These are phyloP conservation scores for Terana coerulea DNA, from an alignment of 768 basidiomycete species.

Conservation along the genomic window DNA sequence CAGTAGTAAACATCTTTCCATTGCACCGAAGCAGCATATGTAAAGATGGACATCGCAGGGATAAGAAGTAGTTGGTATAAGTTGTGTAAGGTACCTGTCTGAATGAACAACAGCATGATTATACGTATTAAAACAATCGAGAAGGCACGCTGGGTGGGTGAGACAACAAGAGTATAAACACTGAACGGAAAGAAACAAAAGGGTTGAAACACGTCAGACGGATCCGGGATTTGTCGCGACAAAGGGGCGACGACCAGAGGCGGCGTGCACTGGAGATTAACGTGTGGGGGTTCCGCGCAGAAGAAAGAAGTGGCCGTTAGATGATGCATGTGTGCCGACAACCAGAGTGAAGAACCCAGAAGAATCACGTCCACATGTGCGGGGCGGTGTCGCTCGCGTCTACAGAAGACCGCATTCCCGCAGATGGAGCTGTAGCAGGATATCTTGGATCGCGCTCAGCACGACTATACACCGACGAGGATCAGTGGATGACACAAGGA, in stretches of 20 bases:
- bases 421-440: slow-evolving; percentile 79
- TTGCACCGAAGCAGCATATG: slow-evolving; percentile 1
- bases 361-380: neutral
- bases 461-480: slow-evolving; percentile 67
- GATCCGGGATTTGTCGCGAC: slow-evolving; percentile 3
- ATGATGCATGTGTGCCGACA: slow-evolving; percentile 3
- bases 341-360: neutral
- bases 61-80: slow-evolving; percentile 8
- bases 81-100: slow-evolving; percentile 8
- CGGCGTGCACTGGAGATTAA: too few species aligned
- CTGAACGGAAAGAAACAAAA: slow-evolving; percentile 2
- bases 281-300: neutral
- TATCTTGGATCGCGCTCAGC: slow-evolving; percentile 84
- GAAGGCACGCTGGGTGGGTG: neutral
- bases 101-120: slow-evolving; percentile 3
- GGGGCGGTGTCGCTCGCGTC: neutral
- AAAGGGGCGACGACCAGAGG: too few species aligned
- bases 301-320: neutral
- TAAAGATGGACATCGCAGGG: neutral
- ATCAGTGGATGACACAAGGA: slow-evolving; percentile 7
- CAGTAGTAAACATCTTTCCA: neutral
- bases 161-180: slow-evolving; percentile 2
- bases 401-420: slow-evolving; percentile 83
- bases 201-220: neutral
- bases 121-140: slow-evolving; percentile 5